A percentile compares a stretch with the other conserved stretches of the same genome.
Evolutionary conservation across 2,329 filamentous ascomycete species (phyloP).

Genomic region (Sporothrix globosa): DNA sequence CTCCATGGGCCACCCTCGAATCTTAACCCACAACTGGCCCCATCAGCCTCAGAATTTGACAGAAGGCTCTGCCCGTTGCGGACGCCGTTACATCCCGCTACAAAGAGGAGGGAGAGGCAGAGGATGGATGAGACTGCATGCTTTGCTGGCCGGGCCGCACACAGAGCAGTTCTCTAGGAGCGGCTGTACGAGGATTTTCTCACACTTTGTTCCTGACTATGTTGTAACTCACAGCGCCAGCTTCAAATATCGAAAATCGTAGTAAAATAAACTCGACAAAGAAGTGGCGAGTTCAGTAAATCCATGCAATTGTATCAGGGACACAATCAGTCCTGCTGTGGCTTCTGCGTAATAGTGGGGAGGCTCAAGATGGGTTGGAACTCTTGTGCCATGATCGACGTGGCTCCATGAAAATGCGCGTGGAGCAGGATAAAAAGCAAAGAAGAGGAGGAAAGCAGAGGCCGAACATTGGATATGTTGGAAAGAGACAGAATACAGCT

Average conservation of each 20-base stretch:
- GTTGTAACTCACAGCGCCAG: no score
- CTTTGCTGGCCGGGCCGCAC: constrained; percentile 1
- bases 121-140: constrained; percentile 6
- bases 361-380: constrained; percentile 38
- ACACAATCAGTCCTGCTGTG: neutral
- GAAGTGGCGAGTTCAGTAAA: neutral
- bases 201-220: neutral
- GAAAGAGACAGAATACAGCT: constrained; percentile 34
- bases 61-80: constrained; percentile 29
- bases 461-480: neutral
- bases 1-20: constrained; percentile 13
- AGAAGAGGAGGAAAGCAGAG: constrained; percentile 35
- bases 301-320: neutral
- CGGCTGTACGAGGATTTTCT: neutral
- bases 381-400: constrained; percentile 43
- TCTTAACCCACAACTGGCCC: constrained; percentile 15
- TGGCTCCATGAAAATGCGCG: constrained; percentile 43
- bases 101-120: constrained; percentile 10
- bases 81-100: constrained; percentile 28
- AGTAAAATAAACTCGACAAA: neutral
- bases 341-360: constrained; percentile 27
- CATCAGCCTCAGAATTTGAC: constrained; percentile 27
- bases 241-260: no score
- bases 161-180: neutral
- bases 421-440: constrained; percentile 36